Percentiles rank a stretch among this genome's conserved stretches.
These are phyloP conservation scores for Hyphodiscus sp. DNA, from an alignment of 2,329 filamentous ascomycete species.

Conservation along the genomic window DNA sequence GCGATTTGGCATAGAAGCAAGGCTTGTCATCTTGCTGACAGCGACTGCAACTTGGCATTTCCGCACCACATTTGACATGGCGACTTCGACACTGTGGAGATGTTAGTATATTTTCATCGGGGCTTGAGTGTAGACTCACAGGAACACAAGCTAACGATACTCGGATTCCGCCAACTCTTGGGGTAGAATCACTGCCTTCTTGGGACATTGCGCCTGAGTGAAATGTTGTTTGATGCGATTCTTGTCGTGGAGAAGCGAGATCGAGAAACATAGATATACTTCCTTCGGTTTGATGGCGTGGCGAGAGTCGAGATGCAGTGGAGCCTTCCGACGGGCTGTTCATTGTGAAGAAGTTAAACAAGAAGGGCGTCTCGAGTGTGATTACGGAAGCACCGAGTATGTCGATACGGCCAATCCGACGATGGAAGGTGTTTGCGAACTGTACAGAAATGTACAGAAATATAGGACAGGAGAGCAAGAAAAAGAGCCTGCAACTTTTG, in stretches of 20 bases:
- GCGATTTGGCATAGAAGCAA: slow-evolving; percentile 42
- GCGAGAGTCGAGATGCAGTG: not conserved
- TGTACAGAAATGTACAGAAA: not conserved
- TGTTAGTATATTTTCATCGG: slow-evolving; percentile 6
- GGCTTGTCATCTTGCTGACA: slow-evolving; percentile 36
- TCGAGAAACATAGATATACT: not conserved
- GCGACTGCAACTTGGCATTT: slow-evolving; percentile 36
- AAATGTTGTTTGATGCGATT: not conserved
- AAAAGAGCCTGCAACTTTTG: not conserved
- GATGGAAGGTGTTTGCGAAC: not conserved
- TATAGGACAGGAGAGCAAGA: not conserved
- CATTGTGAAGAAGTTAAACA: not conserved
- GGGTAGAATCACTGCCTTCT: slow-evolving; percentile 1
- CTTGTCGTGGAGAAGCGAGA: not conserved
- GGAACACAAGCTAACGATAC: slow-evolving; percentile 41
- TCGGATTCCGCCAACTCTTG: slow-evolving; percentile 30
- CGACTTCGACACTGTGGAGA: slow-evolving; percentile 29
- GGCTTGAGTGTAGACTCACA: slow-evolving; percentile 10
- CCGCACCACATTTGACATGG: slow-evolving; percentile 42
- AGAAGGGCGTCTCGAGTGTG: not conserved
- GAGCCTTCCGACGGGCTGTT: not conserved
- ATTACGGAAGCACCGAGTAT: not conserved
- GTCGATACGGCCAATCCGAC: not conserved
- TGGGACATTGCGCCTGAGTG: not conserved
- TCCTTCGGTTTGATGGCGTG: not conserved